Conservation (phyloP, 116 monocot genomes). For the Posidonia oceanica region DNA sequence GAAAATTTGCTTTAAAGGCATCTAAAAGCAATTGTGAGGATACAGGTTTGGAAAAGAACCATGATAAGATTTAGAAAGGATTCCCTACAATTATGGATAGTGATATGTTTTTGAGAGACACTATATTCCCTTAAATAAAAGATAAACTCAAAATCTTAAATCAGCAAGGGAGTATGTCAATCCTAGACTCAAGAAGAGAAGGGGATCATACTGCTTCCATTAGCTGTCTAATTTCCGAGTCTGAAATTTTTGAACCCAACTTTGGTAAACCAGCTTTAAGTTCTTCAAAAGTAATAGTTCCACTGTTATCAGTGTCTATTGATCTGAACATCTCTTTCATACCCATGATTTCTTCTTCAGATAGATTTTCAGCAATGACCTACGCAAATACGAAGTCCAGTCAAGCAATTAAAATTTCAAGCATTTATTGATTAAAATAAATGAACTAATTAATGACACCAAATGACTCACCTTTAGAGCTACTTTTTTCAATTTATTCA, state of each 20-base stretch:
- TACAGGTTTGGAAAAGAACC: too few relatives aligned
- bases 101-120: too few relatives aligned
- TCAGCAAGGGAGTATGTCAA: too few relatives aligned
- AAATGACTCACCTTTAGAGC: slow-evolving; percentile 38
- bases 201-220: slow-evolving; percentile 42
- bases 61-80: too few relatives aligned
- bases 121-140: too few relatives aligned
- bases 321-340: slow-evolving; percentile 61
- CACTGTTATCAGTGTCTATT: slow-evolving; percentile 54
- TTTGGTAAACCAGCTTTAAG: slow-evolving; percentile 43
- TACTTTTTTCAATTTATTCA: slow-evolving; percentile 68
- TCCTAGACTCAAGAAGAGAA: too few relatives aligned
- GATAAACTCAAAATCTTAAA: too few relatives aligned
- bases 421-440: background rate
- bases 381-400: background rate
- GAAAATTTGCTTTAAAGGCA: too few relatives aligned
- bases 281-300: slow-evolving; percentile 52
- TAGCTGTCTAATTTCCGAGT: slow-evolving; percentile 41
- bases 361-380: slow-evolving; percentile 60
- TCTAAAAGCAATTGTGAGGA: too few relatives aligned
- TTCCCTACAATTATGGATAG: too few relatives aligned
- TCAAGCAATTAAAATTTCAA: too few relatives aligned
- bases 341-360: slow-evolving; percentile 61
- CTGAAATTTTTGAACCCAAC: slow-evolving; percentile 43
- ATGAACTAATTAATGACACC: background rate